Percentiles rank a stretch among this genome's conserved stretches.
Conservation (phyloP, 495 filamentous ascomycete species). For the Neurospora sp. region DNA sequence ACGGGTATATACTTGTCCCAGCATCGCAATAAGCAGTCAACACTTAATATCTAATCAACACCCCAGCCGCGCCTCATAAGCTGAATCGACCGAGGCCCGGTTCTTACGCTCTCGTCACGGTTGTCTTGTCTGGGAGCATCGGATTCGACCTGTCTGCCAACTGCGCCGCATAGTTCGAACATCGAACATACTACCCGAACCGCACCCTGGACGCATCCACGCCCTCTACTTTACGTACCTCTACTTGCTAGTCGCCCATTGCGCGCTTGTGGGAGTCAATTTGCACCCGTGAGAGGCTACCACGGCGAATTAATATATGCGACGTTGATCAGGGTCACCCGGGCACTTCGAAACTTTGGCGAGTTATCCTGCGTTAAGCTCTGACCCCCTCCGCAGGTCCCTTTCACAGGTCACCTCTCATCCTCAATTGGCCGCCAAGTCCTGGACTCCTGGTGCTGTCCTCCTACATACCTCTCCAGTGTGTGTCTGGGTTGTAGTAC, state of each 20-base stretch:
- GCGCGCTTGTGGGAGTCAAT: no score
- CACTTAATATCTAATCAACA: not conserved
- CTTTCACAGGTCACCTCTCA: slow-evolving; percentile 1
- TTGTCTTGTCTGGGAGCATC: no score
- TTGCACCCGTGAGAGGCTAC: slow-evolving; percentile 5
- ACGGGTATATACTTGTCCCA: not conserved
- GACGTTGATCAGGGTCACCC: slow-evolving; percentile 39
- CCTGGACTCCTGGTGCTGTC: slow-evolving; percentile 3
- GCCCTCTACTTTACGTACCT: no score
- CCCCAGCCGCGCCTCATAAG: no score
- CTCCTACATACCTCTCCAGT: not conserved
- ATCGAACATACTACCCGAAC: no score
- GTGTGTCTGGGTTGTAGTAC: not conserved
- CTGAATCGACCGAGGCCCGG: no score
- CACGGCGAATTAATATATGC: slow-evolving; percentile 27
- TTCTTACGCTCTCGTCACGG: no score
- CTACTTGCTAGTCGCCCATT: no score
- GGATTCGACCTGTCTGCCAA: no score
- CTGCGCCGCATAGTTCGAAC: no score
- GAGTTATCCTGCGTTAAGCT: slow-evolving; percentile 30
- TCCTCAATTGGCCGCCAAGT: slow-evolving; percentile 18
- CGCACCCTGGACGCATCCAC: no score
- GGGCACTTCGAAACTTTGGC: slow-evolving; percentile 37
- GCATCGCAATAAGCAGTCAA: not conserved
- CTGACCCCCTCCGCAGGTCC: slow-evolving; percentile 17